Conservation (phyloP, 140 eudicot genomes). For the Flaveria floridana region DNA sequence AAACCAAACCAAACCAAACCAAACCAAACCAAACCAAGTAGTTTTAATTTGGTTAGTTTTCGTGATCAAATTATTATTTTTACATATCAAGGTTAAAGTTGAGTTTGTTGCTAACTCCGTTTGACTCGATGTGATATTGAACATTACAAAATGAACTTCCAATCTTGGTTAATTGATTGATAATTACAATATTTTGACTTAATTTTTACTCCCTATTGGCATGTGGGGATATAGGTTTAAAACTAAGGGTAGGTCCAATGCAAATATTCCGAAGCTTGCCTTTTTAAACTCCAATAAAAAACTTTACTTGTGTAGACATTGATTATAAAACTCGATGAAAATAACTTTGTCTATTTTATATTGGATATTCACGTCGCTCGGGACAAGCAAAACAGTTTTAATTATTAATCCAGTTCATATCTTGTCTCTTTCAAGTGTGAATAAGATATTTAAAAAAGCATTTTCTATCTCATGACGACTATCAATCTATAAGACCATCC, state of each 20-base stretch:
- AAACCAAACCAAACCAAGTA: neutral
- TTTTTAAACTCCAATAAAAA: conserved; percentile 7
- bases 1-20: neutral
- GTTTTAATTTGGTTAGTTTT: neutral
- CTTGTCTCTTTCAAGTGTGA: conserved; percentile 24
- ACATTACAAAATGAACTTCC: neutral
- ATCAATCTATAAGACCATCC: too few species aligned
- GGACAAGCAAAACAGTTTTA: neutral
- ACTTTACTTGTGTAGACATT: conserved; percentile 7
- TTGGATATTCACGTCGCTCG: conserved; percentile 24
- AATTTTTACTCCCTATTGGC: conserved; percentile 23
- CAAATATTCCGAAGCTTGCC: conserved; percentile 31
- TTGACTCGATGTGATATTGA: neutral
- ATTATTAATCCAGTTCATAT: conserved; percentile 18
- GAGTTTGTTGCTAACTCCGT: neutral
- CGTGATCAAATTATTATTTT: too few species aligned
- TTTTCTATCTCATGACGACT: too few species aligned
- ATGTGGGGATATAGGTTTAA: conserved; percentile 31
- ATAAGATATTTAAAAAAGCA: neutral
- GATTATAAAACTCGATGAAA: conserved; percentile 29
- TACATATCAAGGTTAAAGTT: neutral
- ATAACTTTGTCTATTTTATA: conserved; percentile 23
- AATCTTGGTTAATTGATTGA: conserved; percentile 13
- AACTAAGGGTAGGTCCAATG: conserved; percentile 28
- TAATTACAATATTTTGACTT: neutral